phyloP scores from a whole-genome alignment of 192 early-diverging fungal species.

The Geranomyces michiganensis region DNA sequence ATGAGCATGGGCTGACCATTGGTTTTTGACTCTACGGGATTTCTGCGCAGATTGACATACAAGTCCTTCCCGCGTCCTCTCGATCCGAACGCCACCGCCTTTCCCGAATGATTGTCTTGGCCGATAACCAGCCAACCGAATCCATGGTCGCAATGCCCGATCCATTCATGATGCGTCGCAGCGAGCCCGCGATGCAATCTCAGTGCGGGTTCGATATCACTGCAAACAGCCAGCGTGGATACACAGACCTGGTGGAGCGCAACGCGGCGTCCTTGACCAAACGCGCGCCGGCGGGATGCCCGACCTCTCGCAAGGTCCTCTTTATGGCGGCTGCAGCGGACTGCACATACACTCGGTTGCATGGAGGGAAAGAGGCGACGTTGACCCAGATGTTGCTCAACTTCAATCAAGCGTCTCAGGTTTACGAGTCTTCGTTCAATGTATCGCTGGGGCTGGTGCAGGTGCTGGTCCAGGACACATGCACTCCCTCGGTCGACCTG shows the following conservation, averaged over 20 bases:
- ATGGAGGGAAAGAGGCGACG: slow-evolving; percentile 43
- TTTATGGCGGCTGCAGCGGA: slow-evolving; percentile 56
- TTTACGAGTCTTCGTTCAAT: slow-evolving; percentile 84
- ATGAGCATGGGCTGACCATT: background rate
- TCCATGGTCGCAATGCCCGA: slow-evolving; percentile 4
- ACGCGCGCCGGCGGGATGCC: slow-evolving; percentile 34
- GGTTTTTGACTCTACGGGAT: too few species aligned
- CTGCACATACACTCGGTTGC: slow-evolving; percentile 47
- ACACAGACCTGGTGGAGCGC: slow-evolving; percentile 5
- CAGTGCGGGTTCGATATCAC: slow-evolving; percentile 14
- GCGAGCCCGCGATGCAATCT: background rate
- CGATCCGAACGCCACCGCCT: slow-evolving; percentile 19
- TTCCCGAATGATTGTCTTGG: slow-evolving; percentile 39
- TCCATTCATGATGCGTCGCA: background rate
- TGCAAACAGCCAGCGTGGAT: background rate
- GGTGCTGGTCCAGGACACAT: slow-evolving; percentile 68
- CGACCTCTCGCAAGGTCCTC: slow-evolving; percentile 38
- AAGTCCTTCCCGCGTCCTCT: slow-evolving; percentile 35
- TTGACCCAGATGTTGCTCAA: slow-evolving; percentile 73
- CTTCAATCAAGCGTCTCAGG: slow-evolving; percentile 75
- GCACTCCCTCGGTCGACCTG: slow-evolving; percentile 33
- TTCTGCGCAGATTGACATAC: slow-evolving; percentile 35
- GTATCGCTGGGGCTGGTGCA: slow-evolving; percentile 80
- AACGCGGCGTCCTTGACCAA: slow-evolving; percentile 11
- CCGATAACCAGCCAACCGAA: slow-evolving; percentile 22